Percentiles rank a stretch among this genome's conserved stretches.
Evolutionary conservation across 2,329 filamentous ascomycete species (phyloP).

Genomic region (Malbranchea cinnamomea): DNA sequence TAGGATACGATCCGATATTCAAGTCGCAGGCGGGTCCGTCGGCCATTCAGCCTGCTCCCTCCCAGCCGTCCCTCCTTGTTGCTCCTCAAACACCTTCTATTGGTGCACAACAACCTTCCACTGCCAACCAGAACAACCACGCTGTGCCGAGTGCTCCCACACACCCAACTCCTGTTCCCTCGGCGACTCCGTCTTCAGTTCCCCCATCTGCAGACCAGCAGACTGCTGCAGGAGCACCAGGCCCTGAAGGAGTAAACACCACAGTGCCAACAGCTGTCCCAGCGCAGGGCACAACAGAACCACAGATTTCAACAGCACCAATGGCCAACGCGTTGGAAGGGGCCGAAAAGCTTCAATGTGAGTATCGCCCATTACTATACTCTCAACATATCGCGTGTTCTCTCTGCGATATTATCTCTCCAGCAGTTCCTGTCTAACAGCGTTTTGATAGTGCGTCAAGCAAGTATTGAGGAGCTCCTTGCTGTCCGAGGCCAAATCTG

Average conservation of each 20-base stretch:
- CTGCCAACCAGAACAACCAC: conserved; percentile 2
- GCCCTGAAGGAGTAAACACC: too few species aligned
- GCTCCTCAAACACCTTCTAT: conserved; percentile 26
- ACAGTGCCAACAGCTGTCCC: background rate
- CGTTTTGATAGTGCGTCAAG: conserved; percentile 40
- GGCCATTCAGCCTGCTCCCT: conserved; percentile 48
- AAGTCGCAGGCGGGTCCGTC: conserved; percentile 57
- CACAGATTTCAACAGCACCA: conserved; percentile 4
- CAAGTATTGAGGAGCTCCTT: conserved; percentile 62
- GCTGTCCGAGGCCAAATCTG: conserved; percentile 44
- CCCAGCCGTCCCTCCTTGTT: conserved; percentile 26
- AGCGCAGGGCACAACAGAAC: conserved; percentile 2
- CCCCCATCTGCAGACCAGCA: too few species aligned
- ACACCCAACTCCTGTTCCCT: conserved; percentile 1
- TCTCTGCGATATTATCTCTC: background rate
- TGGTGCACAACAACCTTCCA: conserved; percentile 11
- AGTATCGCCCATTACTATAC: too few species aligned
- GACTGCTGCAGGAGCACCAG: too few species aligned
- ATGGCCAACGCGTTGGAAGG: conserved; percentile 7
- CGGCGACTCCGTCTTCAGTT: background rate
- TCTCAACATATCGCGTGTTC: too few species aligned
- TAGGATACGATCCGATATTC: conserved; percentile 55
- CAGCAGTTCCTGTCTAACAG: background rate
- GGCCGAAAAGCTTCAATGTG: conserved; percentile 8
- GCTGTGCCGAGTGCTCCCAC: conserved; percentile 1